Percentiles rank a stretch among this genome's conserved stretches.
phyloP scores from a whole-genome alignment of 2,329 filamentous ascomycete genomes.

The Rosellinia necatrix region DNA sequence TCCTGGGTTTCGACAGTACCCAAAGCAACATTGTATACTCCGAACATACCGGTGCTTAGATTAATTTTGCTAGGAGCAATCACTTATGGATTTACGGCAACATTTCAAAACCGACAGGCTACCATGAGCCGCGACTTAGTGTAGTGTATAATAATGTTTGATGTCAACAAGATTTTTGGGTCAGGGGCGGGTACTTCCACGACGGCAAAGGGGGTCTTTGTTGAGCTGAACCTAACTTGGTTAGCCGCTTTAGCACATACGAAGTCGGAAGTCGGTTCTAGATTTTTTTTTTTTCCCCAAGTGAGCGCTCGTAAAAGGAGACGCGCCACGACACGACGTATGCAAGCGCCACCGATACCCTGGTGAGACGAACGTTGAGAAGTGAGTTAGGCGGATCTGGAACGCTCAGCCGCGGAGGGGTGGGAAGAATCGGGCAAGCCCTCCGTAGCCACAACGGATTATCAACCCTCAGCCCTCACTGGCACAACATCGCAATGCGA shows the following conservation, averaged over 20 bases:
- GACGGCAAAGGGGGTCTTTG: too few relatives aligned
- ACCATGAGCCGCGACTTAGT: neutral
- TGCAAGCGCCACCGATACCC: slow-evolving; percentile 19
- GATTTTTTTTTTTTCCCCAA: too few relatives aligned
- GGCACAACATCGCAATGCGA: neutral
- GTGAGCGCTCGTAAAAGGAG: neutral
- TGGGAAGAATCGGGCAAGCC: slow-evolving; percentile 7
- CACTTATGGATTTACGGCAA: neutral
- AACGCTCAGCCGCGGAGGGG: slow-evolving; percentile 15
- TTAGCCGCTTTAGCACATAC: too few relatives aligned
- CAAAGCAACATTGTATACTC: too few relatives aligned
- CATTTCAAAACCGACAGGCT: neutral
- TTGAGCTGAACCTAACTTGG: neutral
- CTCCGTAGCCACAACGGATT: neutral
- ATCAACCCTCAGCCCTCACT: slow-evolving; percentile 11
- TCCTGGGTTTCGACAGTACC: neutral
- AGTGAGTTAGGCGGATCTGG: slow-evolving; percentile 16
- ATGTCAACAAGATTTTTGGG: too few relatives aligned
- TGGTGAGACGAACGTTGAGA: slow-evolving; percentile 12
- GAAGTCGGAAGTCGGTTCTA: too few relatives aligned
- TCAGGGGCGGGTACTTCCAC: too few relatives aligned
- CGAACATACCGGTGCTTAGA: too few relatives aligned
- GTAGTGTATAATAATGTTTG: too few relatives aligned
- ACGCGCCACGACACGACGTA: slow-evolving; percentile 4
- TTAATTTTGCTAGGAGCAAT: too few relatives aligned